Base-by-base conservation (phyloP, 768 basidiomycete species). In the Rhodotorula diobovata region DNA sequence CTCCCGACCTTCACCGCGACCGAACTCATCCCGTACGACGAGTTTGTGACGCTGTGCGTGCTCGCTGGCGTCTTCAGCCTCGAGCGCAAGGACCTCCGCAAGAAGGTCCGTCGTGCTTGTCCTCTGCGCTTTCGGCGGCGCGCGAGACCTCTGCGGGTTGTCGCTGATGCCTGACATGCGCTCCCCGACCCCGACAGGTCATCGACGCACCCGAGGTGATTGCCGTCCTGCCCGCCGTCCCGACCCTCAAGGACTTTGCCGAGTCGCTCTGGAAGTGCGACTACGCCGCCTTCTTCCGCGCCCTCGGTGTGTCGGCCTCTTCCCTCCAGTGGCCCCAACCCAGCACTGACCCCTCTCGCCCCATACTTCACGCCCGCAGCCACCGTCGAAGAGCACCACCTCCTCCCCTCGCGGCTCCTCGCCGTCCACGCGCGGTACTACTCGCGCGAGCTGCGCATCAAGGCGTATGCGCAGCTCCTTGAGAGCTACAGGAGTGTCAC, bases 391-490 rank as follows among this genome's bases (percentile, higher is more conserved):
- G 88, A 93, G 81, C 86, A 85, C 2, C 87, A 90, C 77, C 88
- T 98, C 73, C 81, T 92, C n/a, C 89, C 93, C 21, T 93, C 90
- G 6, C 90, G 91, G 53, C 82, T 93, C 68, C 86, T 98, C 58
- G 85, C 88, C 4, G 90, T 89, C 0, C 96, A 98, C 79, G 85
- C 91, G 1, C 87, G 90, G 15, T 95, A 84, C 82, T 97, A 96
- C 80, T 85, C 93, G 41, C 89, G 95, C 68, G 95, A 97, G 81
- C 93, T 97, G 91, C 88, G 96, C 45, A 93, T 98, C 74, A 87
- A 90, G 30, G 93, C 94, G 1, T 98, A 96, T 81, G 82, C 85
- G 37, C 95, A 98, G 77, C 84, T 97, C 10, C 83, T 99, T n/a
- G 91, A 97, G 79, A 88, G 86, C 18, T 99, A 98, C 80, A 85